phyloP scores from a whole-genome alignment of 2,329 filamentous ascomycete genomes.

The Microsporum canis region DNA sequence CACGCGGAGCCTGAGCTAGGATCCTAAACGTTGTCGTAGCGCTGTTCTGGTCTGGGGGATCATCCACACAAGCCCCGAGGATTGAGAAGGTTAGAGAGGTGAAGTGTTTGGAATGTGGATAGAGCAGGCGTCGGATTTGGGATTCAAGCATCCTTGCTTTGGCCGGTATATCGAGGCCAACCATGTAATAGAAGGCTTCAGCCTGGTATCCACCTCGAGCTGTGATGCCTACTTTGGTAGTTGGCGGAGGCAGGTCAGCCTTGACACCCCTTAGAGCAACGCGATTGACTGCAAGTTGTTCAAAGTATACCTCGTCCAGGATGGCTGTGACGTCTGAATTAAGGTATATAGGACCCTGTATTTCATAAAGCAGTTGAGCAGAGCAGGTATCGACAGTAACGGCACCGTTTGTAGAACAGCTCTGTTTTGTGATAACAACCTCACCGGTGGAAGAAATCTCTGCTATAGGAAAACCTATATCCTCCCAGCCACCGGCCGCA shows the following conservation, averaged over 20 bases:
- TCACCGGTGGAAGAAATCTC: slow-evolving; percentile 33
- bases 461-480: slow-evolving; percentile 39
- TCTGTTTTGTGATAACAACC: slow-evolving; percentile 37
- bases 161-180: slow-evolving; percentile 35
- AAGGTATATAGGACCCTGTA: slow-evolving; percentile 46
- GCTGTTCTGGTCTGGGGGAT: slow-evolving; percentile 33
- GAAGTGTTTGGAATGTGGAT: slow-evolving; percentile 24
- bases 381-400: slow-evolving; percentile 42
- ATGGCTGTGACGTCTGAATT: slow-evolving; percentile 47
- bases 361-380: slow-evolving; percentile 44
- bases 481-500: slow-evolving; percentile 26
- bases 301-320: slow-evolving; percentile 41
- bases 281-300: slow-evolving; percentile 40
- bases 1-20: slow-evolving; percentile 36
- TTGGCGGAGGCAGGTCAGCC: slow-evolving; percentile 35
- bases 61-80: slow-evolving; percentile 21
- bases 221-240: slow-evolving; percentile 41
- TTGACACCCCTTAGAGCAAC: slow-evolving; percentile 40
- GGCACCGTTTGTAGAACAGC: slow-evolving; percentile 28
- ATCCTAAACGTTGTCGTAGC: slow-evolving; percentile 34
- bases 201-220: slow-evolving; percentile 39
- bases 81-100: slow-evolving; percentile 22
- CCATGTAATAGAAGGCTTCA: slow-evolving; percentile 36
- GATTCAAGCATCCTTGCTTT: slow-evolving; percentile 39
- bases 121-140: slow-evolving; percentile 33